Evolutionary conservation across 441 rosid genomes (phyloP).

Genomic region (Metrosideros polymorpha): DNA sequence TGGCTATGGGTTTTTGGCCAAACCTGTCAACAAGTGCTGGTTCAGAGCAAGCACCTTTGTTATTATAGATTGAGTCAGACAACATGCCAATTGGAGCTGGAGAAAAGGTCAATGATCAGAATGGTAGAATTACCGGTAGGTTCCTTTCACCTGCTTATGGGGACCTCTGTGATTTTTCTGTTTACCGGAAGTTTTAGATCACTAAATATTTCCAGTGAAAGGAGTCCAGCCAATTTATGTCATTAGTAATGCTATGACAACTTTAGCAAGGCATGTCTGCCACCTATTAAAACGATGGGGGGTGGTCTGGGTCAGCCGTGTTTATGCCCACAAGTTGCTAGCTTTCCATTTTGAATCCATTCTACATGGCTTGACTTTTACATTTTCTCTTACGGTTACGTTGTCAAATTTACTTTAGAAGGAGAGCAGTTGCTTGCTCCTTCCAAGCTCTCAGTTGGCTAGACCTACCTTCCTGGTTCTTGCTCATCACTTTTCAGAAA

Average conservation of each 20-base stretch:
- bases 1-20: background rate
- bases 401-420: background rate
- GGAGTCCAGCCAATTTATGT: background rate
- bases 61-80: background rate
- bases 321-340: background rate
- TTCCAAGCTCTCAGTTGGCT: background rate
- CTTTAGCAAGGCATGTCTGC: background rate
- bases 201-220: background rate
- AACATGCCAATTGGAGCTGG: background rate
- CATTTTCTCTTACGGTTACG: background rate
- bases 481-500: background rate
- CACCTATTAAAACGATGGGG: background rate
- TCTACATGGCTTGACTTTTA: background rate
- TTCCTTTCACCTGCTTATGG: background rate
- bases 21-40: background rate
- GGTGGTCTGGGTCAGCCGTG: background rate
- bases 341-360: background rate
- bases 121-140: background rate
- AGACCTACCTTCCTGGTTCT: background rate
- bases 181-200: background rate
- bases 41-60: background rate
- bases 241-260: background rate
- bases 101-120: background rate
- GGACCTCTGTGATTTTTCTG: background rate
- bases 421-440: background rate